A percentile compares a stretch with the other conserved stretches of the same genome.
These are phyloP conservation scores for Hyaloscypha finlandica DNA, from an alignment of 495 filamentous ascomycete species.

Conservation along the genomic window DNA sequence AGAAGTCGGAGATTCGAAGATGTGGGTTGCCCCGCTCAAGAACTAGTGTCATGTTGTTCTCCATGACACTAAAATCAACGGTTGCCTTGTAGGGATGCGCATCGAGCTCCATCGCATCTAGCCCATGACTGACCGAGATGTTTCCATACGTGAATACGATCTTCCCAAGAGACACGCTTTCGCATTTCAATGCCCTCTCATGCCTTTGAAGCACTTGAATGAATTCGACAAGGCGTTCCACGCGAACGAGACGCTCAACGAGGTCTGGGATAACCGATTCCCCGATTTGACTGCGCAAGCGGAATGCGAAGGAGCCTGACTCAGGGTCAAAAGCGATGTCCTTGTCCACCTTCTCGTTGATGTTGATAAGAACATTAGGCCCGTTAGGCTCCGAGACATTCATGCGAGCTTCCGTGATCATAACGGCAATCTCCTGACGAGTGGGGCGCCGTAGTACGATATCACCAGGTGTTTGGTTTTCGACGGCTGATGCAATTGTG, in stretches of 20 bases:
- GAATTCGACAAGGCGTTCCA: slow-evolving; percentile 66
- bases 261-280: slow-evolving; percentile 55
- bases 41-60: slow-evolving; percentile 44
- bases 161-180: slow-evolving; percentile 58
- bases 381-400: slow-evolving; percentile 37
- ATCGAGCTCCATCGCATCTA: slow-evolving; percentile 19
- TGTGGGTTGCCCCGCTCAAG: slow-evolving; percentile 75
- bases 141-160: slow-evolving; percentile 63
- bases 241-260: slow-evolving; percentile 53
- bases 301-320: slow-evolving; percentile 60
- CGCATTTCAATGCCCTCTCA: slow-evolving; percentile 49
- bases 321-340: slow-evolving; percentile 60
- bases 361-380: slow-evolving; percentile 44
- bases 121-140: background rate
- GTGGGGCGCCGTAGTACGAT: background rate
- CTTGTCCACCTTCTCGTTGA: slow-evolving; percentile 53
- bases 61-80: slow-evolving; percentile 39
- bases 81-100: slow-evolving; percentile 31
- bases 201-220: slow-evolving; percentile 59
- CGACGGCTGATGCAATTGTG: slow-evolving; percentile 22
- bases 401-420: slow-evolving; percentile 45
- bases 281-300: slow-evolving; percentile 58
- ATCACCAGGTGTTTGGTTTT: background rate
- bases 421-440: slow-evolving; percentile 25
- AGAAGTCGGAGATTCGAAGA: slow-evolving; percentile 63